Evolutionary conservation across 2,329 filamentous ascomycete species (phyloP), one percentile per base, ranked within the genome.

Genomic region (Alternaria brassicae): DNA sequence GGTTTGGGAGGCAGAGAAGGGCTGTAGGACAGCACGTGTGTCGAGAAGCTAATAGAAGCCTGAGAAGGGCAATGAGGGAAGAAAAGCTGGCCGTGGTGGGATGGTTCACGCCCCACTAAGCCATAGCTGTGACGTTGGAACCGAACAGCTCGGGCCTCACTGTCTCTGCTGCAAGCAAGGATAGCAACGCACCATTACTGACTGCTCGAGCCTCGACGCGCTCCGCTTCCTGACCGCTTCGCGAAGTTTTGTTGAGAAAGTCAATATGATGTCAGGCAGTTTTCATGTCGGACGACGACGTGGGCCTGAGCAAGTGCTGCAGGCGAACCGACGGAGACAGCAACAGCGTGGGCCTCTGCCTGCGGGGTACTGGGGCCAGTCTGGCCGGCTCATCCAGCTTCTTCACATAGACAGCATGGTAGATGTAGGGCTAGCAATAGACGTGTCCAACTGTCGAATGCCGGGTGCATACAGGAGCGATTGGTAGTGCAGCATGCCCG

Each of bases 221-320:
- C 63, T 63, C 34, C 51, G 50, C 56, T 36, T 37, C 12, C 49
- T 53, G 48, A 49, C 54, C 54, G 58, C 48, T 53, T 36, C 37
- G 49, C 49, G 47, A 45, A 50, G 56, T 28, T 53, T 60, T 62
- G 60, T 41, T 56, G 52, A 48, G 50, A 28, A 40, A 37, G 56
- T 61, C 60, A 57, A 66, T 47, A 67, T 68, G 61, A 69, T 65
- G 68, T 70, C 62, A 68, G 60, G 52, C 42, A 44, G 51, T 53
- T 55, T 41, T 58, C 56, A 61, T 53, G 54, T 48, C 27, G 41
- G 48, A 41, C 47, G 51, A 50, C 56, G 34, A 39, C 39, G 57
- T 58, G 56, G 56, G 56, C 56, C 56, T 48, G 37, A 37, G 23
- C 56, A 55, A 28, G 56, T 54, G 52, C 52, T 47, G 52, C 52